These are phyloP conservation scores for Fomitopsis pinicola DNA, from an alignment of 1,284 basidiomycete genomes.

Conservation along the genomic window DNA sequence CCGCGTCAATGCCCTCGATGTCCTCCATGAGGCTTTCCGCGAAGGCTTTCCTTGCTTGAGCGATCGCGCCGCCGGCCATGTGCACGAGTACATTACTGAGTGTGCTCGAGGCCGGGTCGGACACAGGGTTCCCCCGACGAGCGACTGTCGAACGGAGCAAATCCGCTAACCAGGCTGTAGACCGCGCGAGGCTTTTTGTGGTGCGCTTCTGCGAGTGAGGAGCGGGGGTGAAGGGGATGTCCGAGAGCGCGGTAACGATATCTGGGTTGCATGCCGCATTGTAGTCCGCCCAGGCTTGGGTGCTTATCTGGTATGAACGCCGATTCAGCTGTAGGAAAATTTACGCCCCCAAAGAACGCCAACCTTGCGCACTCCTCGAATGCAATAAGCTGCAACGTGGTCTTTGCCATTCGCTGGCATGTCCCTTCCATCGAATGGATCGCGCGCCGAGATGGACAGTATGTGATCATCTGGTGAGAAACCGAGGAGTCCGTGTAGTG, in stretches of 20 bases:
- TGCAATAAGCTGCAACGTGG: slow-evolving; percentile 50
- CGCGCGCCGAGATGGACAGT: slow-evolving; percentile 56
- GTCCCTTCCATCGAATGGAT: slow-evolving; percentile 57
- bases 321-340: background rate
- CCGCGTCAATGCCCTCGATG: slow-evolving; percentile 52
- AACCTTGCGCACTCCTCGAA: slow-evolving; percentile 73
- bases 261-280: slow-evolving; percentile 57
- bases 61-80: slow-evolving; percentile 57
- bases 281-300: slow-evolving; percentile 50
- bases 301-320: slow-evolving; percentile 43
- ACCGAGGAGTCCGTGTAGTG: slow-evolving; percentile 57
- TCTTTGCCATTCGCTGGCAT: slow-evolving; percentile 68
- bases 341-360: slow-evolving; percentile 4
- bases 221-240: slow-evolving; percentile 59
- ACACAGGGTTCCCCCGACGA: background rate
- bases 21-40: slow-evolving; percentile 52
- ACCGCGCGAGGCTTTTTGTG: slow-evolving; percentile 69
- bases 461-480: slow-evolving; percentile 47
- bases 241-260: slow-evolving; percentile 64
- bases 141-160: slow-evolving; percentile 31
- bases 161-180: slow-evolving; percentile 54
- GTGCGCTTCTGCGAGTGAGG: slow-evolving; percentile 70
- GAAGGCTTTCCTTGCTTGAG: slow-evolving; percentile 59
- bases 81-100: slow-evolving; percentile 53
- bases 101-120: background rate